A percentile compares a stretch with the other conserved stretches of the same genome.
Evolutionary conservation across 2,329 filamentous ascomycete genomes (phyloP).

Genomic region (Aspergillus ibericus): DNA sequence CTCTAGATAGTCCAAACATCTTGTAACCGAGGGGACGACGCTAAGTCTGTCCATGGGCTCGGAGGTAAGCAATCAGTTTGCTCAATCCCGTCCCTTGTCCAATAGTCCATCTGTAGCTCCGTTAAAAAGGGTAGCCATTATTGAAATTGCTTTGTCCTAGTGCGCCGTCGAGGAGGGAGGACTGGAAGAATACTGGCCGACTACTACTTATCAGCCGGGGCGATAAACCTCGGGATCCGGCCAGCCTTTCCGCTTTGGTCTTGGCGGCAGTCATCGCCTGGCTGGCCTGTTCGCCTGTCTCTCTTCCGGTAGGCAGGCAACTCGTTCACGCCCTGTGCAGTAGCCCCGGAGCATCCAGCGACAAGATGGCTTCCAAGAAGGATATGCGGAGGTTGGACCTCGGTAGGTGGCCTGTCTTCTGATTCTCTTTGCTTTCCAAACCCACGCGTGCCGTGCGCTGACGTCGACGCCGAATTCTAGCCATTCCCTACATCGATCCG

Average conservation of each 20-base stretch:
- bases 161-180: not conserved
- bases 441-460: constrained; percentile 10
- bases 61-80: not conserved
- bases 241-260: constrained; percentile 20
- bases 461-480: constrained; percentile 48
- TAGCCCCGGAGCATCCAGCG: constrained; percentile 5
- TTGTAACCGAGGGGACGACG: not conserved
- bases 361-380: constrained; percentile 66
- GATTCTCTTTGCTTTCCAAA: not conserved
- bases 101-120: not conserved
- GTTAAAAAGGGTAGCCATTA: not conserved
- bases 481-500: constrained; percentile 84
- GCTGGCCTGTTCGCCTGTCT: constrained; percentile 7
- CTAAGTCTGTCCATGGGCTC: not conserved
- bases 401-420: constrained; percentile 52
- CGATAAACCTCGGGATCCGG: not conserved
- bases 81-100: no score
- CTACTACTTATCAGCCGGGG: not conserved
- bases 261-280: constrained; percentile 20
- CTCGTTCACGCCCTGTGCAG: constrained; percentile 3
- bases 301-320: not conserved
- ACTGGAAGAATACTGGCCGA: not conserved
- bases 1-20: not conserved
- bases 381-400: constrained; percentile 75
- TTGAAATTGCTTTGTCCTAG: not conserved